Percentiles rank a stretch among this genome's conserved stretches.
Conservation (phyloP, 495 filamentous ascomycete species). For the Annulohypoxylon bovei region DNA sequence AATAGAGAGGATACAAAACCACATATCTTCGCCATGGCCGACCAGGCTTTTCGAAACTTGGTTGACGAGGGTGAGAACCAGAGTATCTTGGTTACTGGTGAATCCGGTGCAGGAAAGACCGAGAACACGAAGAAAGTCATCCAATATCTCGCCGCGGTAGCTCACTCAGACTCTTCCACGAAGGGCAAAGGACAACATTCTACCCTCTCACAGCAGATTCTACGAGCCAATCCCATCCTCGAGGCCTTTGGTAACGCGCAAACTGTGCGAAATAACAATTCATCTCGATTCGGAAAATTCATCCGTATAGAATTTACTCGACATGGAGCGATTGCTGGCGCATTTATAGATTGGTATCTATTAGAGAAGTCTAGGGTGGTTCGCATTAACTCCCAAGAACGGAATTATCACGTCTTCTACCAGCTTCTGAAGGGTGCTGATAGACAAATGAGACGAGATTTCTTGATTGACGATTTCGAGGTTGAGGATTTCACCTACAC, state of each 20-base stretch:
- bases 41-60: slow-evolving; percentile 94
- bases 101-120: slow-evolving; percentile 98
- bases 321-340: slow-evolving; percentile 90
- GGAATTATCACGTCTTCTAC: slow-evolving; percentile 99
- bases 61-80: slow-evolving; percentile 96
- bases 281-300: slow-evolving; percentile 98
- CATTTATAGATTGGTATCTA: slow-evolving; percentile 98
- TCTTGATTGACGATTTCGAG: slow-evolving; percentile 75
- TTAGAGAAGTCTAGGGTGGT: slow-evolving; percentile 97
- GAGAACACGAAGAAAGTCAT: slow-evolving; percentile 99
- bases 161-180: slow-evolving; percentile 77
- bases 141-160: slow-evolving; percentile 95
- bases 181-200: slow-evolving; percentile 75
- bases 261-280: slow-evolving; percentile 98
- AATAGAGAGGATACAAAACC: slow-evolving; percentile 93
- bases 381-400: slow-evolving; percentile 81
- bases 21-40: slow-evolving; percentile 98
- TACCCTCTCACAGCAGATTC: slow-evolving; percentile 94
- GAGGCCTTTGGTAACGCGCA: slow-evolving; percentile 99
- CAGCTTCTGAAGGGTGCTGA: slow-evolving; percentile 90
- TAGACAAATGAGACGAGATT: slow-evolving; percentile 72
- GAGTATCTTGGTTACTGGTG: slow-evolving; percentile 97
- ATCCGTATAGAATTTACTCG: slow-evolving; percentile 96
- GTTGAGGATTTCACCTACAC: slow-evolving; percentile 93
- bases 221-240: slow-evolving; percentile 96